Percentiles rank a stretch among this genome's conserved stretches.
Evolutionary conservation across 495 filamentous ascomycete genomes (phyloP).

Genomic region (Neurospora tetraspora): DNA sequence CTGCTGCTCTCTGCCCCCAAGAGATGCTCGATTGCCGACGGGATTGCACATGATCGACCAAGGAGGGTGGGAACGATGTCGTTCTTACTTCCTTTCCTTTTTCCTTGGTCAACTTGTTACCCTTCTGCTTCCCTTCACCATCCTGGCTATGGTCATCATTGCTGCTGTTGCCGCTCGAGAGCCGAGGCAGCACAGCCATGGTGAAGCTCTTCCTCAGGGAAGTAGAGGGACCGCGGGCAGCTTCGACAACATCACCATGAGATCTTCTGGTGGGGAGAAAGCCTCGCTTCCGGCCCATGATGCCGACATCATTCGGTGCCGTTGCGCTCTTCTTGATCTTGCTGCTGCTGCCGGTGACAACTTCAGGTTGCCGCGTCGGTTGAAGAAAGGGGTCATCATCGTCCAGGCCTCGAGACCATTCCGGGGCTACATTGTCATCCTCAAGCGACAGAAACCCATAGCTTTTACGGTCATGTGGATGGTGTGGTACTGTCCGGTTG

Average conservation of each 20-base stretch:
- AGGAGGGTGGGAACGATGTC: background rate
- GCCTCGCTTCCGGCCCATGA: background rate
- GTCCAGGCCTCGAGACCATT: background rate
- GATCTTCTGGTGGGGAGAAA: background rate
- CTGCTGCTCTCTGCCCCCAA: constrained; percentile 16
- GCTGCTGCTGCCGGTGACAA: background rate
- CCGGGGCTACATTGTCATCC: background rate
- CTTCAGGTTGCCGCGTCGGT: background rate
- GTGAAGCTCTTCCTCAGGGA: background rate
- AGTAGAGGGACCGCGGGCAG: background rate
- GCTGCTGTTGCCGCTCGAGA: background rate
- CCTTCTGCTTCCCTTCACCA: constrained; percentile 1
- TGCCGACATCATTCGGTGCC: background rate
- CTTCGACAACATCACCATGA: background rate
- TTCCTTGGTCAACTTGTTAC: constrained; percentile 1
- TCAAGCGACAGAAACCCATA: background rate
- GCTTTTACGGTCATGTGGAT: background rate
- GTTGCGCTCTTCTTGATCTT: background rate
- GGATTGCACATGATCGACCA: background rate
- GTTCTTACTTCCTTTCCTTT: background rate
- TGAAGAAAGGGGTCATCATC: background rate
- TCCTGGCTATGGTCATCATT: constrained; percentile 1
- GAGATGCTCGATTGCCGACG: background rate
- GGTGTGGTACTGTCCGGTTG: background rate
- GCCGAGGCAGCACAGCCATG: background rate